A percentile compares a stretch with the other conserved stretches of the same genome.
These are phyloP conservation scores for Hygrophorus russula DNA, from an alignment of 768 basidiomycete species.

Conservation along the genomic window DNA sequence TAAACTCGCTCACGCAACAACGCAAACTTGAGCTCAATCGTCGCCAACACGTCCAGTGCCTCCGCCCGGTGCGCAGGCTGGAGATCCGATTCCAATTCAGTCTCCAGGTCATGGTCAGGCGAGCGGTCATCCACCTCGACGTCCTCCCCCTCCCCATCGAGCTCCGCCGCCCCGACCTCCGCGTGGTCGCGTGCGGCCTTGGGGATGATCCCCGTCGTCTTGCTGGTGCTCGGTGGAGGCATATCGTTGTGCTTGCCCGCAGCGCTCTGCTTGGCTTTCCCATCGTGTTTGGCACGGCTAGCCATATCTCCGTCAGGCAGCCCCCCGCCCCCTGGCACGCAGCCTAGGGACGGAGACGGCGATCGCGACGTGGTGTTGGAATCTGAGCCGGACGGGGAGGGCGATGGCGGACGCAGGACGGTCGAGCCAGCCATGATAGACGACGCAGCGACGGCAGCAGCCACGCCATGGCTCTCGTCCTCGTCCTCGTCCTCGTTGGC, in stretches of 20 bases:
- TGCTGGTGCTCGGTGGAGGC: neutral
- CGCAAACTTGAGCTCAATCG: slow-evolving; percentile 90
- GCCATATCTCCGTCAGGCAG: slow-evolving; percentile 1
- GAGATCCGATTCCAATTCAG: slow-evolving; percentile 52
- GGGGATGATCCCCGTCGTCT: neutral
- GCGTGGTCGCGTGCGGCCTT: slow-evolving; percentile 3
- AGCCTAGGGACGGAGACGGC: slow-evolving; percentile 21
- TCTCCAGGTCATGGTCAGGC: slow-evolving; percentile 30
- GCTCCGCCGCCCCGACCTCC: slow-evolving; percentile 14
- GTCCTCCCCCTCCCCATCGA: slow-evolving; percentile 21
- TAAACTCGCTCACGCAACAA: slow-evolving; percentile 78
- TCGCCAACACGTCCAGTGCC: slow-evolving; percentile 78
- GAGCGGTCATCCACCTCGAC: slow-evolving; percentile 22
- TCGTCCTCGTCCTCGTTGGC: slow-evolving; percentile 9
- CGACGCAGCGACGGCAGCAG: slow-evolving; percentile 26
- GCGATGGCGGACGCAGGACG: slow-evolving; percentile 25
- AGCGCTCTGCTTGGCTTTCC: neutral
- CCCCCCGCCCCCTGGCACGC: slow-evolving; percentile 8
- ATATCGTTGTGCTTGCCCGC: slow-evolving; percentile 1
- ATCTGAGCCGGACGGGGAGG: slow-evolving; percentile 19
- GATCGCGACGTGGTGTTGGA: slow-evolving; percentile 32
- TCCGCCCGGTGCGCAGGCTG: slow-evolving; percentile 79
- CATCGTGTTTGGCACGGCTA: neutral
- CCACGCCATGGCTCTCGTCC: slow-evolving; percentile 9
- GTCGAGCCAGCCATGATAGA: slow-evolving; percentile 38